Evolutionary conservation across 1,139 yeast species (phyloP).

Genomic region (Komagataea norvegica): DNA sequence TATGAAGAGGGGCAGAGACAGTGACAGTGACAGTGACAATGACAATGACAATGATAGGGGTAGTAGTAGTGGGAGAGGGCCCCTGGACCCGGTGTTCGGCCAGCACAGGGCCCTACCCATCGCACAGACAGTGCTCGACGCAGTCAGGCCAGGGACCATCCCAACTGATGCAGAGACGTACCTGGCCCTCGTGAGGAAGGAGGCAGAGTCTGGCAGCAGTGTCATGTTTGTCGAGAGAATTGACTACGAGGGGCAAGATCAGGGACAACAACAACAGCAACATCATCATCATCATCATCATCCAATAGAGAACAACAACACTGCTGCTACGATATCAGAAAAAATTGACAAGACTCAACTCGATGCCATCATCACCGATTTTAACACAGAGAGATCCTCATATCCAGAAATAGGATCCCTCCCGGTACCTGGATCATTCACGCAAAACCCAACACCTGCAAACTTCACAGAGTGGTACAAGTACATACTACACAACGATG

Average conservation of each 20-base stretch:
- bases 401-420: constrained; percentile 17
- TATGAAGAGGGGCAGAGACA: constrained; percentile 4
- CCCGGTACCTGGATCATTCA: constrained; percentile 16
- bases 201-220: constrained; percentile 21
- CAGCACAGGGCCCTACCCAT: constrained; percentile 25
- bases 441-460: constrained; percentile 13
- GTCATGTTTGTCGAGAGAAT: constrained; percentile 20
- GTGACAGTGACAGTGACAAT: too few species aligned
- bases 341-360: constrained; percentile 2
- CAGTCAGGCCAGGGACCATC: constrained; percentile 16
- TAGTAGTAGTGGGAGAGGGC: background rate
- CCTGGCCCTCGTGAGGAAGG: constrained; percentile 25
- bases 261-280: background rate
- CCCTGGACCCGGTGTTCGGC: constrained; percentile 21
- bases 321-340: background rate
- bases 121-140: constrained; percentile 13
- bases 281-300: too few species aligned
- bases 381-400: constrained; percentile 5
- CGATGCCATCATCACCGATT: constrained; percentile 10
- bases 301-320: background rate
- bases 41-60: too few species aligned
- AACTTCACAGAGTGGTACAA: constrained; percentile 26
- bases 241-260: constrained; percentile 11
- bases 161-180: constrained; percentile 26
- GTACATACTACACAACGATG: constrained; percentile 17